These are phyloP conservation scores for Naganishia antarctica DNA, from an alignment of 768 basidiomycete genomes.

Conservation along the genomic window DNA sequence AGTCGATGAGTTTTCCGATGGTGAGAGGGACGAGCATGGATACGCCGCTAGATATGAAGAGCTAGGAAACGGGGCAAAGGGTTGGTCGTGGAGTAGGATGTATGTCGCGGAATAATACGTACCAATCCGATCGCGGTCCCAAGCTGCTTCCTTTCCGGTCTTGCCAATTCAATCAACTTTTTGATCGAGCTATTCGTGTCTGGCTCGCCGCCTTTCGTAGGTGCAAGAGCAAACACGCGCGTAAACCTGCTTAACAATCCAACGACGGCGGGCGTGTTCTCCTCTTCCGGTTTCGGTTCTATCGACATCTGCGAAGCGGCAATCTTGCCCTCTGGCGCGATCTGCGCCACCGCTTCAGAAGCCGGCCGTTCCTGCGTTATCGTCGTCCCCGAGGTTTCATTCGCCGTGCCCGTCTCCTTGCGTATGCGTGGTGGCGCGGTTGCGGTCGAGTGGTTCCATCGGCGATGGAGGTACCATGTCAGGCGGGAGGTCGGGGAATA, in stretches of 20 bases:
- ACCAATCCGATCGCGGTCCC: slow-evolving; percentile 64
- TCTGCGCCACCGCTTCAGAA: not conserved
- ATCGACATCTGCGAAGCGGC: no score
- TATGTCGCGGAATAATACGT: no score
- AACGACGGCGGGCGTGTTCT: not conserved
- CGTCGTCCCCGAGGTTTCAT: no score
- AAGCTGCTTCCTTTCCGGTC: slow-evolving; percentile 73
- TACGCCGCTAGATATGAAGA: slow-evolving; percentile 81
- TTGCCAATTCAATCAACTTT: slow-evolving; percentile 65
- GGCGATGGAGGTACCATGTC: not conserved
- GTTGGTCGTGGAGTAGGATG: no score
- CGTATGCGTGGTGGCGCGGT: not conserved
- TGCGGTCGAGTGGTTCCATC: not conserved
- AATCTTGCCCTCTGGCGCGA: not conserved
- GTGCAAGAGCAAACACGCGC: slow-evolving; percentile 1
- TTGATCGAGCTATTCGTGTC: slow-evolving; percentile 32
- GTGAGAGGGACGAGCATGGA: slow-evolving; percentile 90
- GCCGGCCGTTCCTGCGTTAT: not conserved
- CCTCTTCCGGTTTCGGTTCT: no score
- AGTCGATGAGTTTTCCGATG: slow-evolving; percentile 89
- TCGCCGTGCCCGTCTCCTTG: not conserved
- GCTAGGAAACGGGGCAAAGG: no score
- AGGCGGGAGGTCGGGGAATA: no score
- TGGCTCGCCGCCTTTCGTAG: not conserved
- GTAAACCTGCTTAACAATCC: not conserved